Percentiles rank a stretch among this genome's conserved stretches.
phyloP scores from a whole-genome alignment of 2,329 filamentous ascomycete genomes.

The Ophiostoma sp. region DNA sequence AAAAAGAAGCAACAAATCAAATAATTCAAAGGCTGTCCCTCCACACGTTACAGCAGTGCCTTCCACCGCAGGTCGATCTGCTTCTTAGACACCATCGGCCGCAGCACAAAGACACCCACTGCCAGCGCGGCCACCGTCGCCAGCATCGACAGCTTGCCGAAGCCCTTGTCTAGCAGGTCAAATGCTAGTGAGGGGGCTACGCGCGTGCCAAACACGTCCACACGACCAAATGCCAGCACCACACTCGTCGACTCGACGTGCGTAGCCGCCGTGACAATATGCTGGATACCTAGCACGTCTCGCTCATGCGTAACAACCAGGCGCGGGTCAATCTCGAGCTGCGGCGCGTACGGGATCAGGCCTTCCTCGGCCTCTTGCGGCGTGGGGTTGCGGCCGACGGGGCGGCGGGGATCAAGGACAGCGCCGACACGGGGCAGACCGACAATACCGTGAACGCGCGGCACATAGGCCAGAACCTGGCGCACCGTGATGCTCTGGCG shows the following conservation, averaged over 20 bases:
- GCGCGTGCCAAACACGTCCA: slow-evolving; percentile 85
- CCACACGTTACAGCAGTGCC: slow-evolving; percentile 35
- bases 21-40: not conserved
- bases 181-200: slow-evolving; percentile 87
- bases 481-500: slow-evolving; percentile 87
- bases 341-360: slow-evolving; percentile 71
- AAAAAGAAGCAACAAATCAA: not conserved
- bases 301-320: slow-evolving; percentile 62
- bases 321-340: slow-evolving; percentile 80
- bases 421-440: slow-evolving; percentile 67
- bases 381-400: slow-evolving; percentile 80
- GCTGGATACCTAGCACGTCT: slow-evolving; percentile 57
- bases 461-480: slow-evolving; percentile 76
- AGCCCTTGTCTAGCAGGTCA: slow-evolving; percentile 88
- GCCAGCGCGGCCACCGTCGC: slow-evolving; percentile 79
- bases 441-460: slow-evolving; percentile 70
- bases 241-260: slow-evolving; percentile 89
- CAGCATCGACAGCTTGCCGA: slow-evolving; percentile 85
- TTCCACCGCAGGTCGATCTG: slow-evolving; percentile 68
- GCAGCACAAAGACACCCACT: slow-evolving; percentile 73
- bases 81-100: slow-evolving; percentile 75
- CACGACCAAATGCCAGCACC: slow-evolving; percentile 75
- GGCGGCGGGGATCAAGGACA: slow-evolving; percentile 81
- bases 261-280: slow-evolving; percentile 73
- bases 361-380: slow-evolving; percentile 81